Conservation (phyloP, 2,329 filamentous ascomycete species). For the Coniella vitis region DNA sequence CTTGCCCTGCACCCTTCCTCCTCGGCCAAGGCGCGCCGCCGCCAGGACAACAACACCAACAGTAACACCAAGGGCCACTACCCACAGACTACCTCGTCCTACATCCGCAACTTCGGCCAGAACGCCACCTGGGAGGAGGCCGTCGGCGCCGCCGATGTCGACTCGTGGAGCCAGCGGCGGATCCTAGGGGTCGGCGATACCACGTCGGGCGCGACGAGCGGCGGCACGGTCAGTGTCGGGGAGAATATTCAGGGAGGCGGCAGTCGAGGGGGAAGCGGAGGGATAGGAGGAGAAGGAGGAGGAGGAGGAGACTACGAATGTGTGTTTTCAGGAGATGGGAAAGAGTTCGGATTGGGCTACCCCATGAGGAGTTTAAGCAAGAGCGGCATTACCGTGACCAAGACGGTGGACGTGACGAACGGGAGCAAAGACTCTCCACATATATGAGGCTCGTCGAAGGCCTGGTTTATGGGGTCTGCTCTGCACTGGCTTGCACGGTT, state of each 20-base stretch:
- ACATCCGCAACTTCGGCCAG: slow-evolving; percentile 5
- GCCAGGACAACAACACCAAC: neutral
- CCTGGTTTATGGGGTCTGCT: no score
- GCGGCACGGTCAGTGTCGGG: neutral
- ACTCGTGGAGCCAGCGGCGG: slow-evolving; percentile 15
- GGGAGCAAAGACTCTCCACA: neutral
- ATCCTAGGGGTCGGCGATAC: slow-evolving; percentile 7
- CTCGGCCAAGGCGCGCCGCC: slow-evolving; percentile 3
- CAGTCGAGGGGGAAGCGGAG: neutral
- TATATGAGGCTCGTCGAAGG: no score
- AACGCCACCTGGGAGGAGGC: slow-evolving; percentile 7
- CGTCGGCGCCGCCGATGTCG: neutral
- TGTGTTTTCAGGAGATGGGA: neutral
- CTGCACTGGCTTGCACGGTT: neutral
- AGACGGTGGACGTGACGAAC: slow-evolving; percentile 12
- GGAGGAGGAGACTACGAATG: neutral
- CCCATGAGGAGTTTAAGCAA: slow-evolving; percentile 8
- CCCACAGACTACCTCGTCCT: neutral
- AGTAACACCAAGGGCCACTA: neutral
- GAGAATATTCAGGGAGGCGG: neutral
- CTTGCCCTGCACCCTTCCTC: neutral
- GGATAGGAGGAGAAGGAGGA: neutral
- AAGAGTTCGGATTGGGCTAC: slow-evolving; percentile 4
- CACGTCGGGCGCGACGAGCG: neutral
- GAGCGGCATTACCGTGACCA: slow-evolving; percentile 14